Base-by-base conservation (phyloP, 2,329 filamentous ascomycete genomes). In the Hypoxylon sp. region DNA sequence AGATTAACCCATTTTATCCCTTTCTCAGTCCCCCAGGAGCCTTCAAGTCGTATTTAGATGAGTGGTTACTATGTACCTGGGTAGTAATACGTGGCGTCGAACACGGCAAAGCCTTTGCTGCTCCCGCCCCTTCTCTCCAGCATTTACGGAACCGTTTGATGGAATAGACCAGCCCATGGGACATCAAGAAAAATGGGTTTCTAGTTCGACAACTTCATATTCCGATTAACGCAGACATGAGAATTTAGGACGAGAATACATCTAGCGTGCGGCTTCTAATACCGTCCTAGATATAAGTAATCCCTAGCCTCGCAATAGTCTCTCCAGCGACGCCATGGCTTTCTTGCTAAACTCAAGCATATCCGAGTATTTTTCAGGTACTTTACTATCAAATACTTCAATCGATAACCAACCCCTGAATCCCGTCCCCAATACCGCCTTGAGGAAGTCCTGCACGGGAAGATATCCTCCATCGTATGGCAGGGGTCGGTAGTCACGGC, bases 391-490 rank as follows among this genome's bases (percentile, higher is more conserved):
- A 76, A 93, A 93, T 0, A 92, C 87, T 77, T 93, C 91, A 63
- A 91, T 86, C 0, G 87, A 90, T 67, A 93, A 86, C 86, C 87
- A 92, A 0, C 85, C 86, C 45, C 86, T 79, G 67, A 91, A 91
- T 0, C 91, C 91, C 0, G 91, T 93, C 61, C 81, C 81, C 25
- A 93, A 75, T 1, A 94, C 90, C 2, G 90, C 90, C 65, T 81
- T 83, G 0, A 89, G 80, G 59, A 93, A 88, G 51, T 89, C 86
- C 10, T 85, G 82, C 23, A 93, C 85, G 0, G 91, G 91, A 36
- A 94, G 77, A 75, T 93, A 93, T 0, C 91, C 92, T 0, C 89
- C 89, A 62, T 90, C 85, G 71, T 88, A 93, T 0, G 91, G 91
- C 63, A 93, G 77, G 0, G 91, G 91, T 21, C 92, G 81, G 67